These are phyloP conservation scores for Verticillium klebahnii DNA, from an alignment of 2,329 filamentous ascomycete species.

Conservation along the genomic window DNA sequence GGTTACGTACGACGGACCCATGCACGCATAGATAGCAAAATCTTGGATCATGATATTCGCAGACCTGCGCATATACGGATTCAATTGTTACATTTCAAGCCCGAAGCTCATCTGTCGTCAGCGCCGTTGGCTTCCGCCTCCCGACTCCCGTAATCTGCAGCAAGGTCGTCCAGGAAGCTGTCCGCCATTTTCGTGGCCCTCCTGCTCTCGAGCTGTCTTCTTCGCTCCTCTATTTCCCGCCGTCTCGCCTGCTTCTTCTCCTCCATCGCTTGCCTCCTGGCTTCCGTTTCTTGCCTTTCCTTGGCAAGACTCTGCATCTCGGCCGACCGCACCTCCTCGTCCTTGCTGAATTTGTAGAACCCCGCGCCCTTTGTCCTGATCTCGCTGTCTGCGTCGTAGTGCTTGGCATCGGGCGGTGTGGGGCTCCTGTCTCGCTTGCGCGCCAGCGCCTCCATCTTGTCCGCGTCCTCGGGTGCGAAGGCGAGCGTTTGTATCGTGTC, in stretches of 20 bases:
- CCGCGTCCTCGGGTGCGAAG: constrained; percentile 69
- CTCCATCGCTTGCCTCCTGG: constrained; percentile 49
- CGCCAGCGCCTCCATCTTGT: constrained; percentile 74
- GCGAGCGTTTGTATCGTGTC: constrained; percentile 80
- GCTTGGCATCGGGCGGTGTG: constrained; percentile 73
- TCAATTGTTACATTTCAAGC: no score
- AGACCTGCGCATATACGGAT: background rate
- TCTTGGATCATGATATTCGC: background rate
- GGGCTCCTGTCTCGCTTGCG: constrained; percentile 71
- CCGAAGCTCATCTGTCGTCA: no score
- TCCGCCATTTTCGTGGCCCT: constrained; percentile 66
- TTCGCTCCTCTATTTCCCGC: constrained; percentile 59
- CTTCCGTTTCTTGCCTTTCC: constrained; percentile 66
- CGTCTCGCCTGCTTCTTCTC: constrained; percentile 54
- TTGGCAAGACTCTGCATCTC: constrained; percentile 74
- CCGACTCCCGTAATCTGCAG: constrained; percentile 2
- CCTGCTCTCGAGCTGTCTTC: constrained; percentile 55
- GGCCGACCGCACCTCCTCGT: constrained; percentile 56
- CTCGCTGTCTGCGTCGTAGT: constrained; percentile 84
- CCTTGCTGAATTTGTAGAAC: constrained; percentile 84
- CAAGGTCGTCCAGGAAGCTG: constrained; percentile 62
- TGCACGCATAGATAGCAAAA: background rate
- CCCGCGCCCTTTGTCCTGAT: constrained; percentile 83
- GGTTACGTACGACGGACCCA: background rate
- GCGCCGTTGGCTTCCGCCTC: background rate